A percentile compares a stretch with the other conserved stretches of the same genome.
These are phyloP conservation scores for Boletus subparvulus DNA, from an alignment of 768 basidiomycete genomes.

Conservation along the genomic window DNA sequence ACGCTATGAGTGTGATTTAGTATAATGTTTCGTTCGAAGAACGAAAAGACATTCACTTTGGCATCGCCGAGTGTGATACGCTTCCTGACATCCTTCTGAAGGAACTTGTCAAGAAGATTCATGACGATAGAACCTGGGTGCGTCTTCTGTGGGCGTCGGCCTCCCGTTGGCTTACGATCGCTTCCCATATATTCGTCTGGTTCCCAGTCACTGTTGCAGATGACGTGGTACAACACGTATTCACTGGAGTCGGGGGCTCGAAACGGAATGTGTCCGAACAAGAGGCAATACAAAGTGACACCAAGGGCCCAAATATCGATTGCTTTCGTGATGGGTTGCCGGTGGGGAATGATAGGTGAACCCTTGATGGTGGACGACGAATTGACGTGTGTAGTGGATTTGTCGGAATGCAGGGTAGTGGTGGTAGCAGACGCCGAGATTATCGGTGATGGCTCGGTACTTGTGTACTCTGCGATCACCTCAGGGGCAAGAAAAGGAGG, in stretches of 20 bases:
- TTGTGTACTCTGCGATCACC: slow-evolving; percentile 68
- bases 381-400: slow-evolving; percentile 30
- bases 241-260: slow-evolving; percentile 55
- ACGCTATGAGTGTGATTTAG: slow-evolving; percentile 38
- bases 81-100: slow-evolving; percentile 75
- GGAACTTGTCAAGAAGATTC: slow-evolving; percentile 66
- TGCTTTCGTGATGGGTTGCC: slow-evolving; percentile 76
- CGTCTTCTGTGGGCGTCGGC: slow-evolving; percentile 45
- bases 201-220: slow-evolving; percentile 73
- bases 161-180: slow-evolving; percentile 64
- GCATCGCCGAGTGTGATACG: slow-evolving; percentile 79
- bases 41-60: slow-evolving; percentile 54
- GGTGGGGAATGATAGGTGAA: slow-evolving; percentile 23
- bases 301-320: slow-evolving; percentile 99
- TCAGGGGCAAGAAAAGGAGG: slow-evolving; percentile 98
- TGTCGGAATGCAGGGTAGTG: slow-evolving; percentile 33
- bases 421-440: slow-evolving; percentile 31
- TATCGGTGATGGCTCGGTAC: slow-evolving; percentile 36
- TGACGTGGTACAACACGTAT: slow-evolving; percentile 76
- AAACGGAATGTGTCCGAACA: slow-evolving; percentile 88
- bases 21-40: background rate
- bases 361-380: slow-evolving; percentile 31
- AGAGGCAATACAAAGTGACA: slow-evolving; percentile 90
- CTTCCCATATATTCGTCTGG: slow-evolving; percentile 69
- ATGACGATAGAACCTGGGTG: slow-evolving; percentile 65